Evolutionary conservation across 2,329 filamentous ascomycete genomes (phyloP), one percentile per base, ranked within the genome.

Genomic region (Ascochyta koolunga): DNA sequence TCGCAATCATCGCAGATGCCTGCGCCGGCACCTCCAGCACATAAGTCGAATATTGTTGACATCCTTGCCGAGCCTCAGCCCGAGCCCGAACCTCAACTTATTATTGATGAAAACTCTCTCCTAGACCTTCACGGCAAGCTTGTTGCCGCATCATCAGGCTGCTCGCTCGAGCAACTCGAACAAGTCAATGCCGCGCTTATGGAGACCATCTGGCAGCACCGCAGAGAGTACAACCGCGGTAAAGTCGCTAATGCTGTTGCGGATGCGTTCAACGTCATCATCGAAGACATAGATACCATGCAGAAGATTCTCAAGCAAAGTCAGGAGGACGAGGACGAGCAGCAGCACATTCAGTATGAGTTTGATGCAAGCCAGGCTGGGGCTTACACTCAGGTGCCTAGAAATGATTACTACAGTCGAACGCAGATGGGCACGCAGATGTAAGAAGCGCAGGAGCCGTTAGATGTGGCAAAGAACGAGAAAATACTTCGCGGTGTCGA

Each of bases 141-240:
- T 29, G 86, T 88, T 0, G 77, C 83, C 24, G 80, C 82, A 38
- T 93, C 90, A 2, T 87, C 85, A 18, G 91, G 90, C 0, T 90
- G 90, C 72, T 90, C 88, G 0, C 90, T 99, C 46, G 95, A 99
- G 77, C 93, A 99, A 74, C 79, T 99, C 18, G 93, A 98, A 79
- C 93, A 98, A 75, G 88, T 97, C 71, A 93, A 93, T 72, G 88
- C 92, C 7, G 86, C 89, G 62, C 79, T 98, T 59, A 98, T 98
- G 93, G 89, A 93, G 56, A 86, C 88, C 59, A 84, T 98, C 38
- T 99, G 95, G 95, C 82, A 82, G 56, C 84, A 83, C 56, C 84
- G 92, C 43, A 83, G 86, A 41, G 88, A 96, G 67, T 95, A 90
- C 85, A 95, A 99, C 75, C 86, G 95, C 37, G 88, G 86, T 65